A percentile compares a stretch with the other conserved stretches of the same genome.
phyloP scores from a whole-genome alignment of 148 eudicot species.

The Dysphania ambrosioides region DNA sequence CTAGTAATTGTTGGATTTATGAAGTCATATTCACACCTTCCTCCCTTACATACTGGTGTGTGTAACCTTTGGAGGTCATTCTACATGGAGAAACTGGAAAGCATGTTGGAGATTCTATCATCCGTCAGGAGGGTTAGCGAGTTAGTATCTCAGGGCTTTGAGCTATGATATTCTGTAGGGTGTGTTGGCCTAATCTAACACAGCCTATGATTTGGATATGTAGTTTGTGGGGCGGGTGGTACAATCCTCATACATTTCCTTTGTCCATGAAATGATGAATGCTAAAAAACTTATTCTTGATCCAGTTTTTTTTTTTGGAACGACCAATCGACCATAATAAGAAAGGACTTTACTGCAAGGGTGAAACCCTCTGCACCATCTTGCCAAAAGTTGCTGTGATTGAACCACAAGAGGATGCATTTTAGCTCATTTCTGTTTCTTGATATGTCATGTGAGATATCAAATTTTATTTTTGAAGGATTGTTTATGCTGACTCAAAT shows the following conservation, averaged over 20 bases:
- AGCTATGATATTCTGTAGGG: background rate
- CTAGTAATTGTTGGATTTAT: background rate
- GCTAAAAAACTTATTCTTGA: too few relatives aligned
- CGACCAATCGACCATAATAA: too few relatives aligned
- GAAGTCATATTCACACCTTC: constrained; percentile 1
- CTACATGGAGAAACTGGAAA: too few relatives aligned
- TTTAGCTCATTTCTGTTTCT: background rate
- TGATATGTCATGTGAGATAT: background rate
- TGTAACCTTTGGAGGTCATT: background rate
- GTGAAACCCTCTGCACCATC: too few relatives aligned
- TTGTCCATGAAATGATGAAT: too few relatives aligned
- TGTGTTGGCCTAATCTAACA: background rate
- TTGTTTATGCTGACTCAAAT: too few relatives aligned
- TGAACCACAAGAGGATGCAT: background rate
- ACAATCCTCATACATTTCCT: background rate
- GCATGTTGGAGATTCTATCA: background rate
- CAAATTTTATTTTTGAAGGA: background rate
- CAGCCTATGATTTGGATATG: background rate
- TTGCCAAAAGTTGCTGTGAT: too few relatives aligned
- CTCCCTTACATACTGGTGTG: background rate
- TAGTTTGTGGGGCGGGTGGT: background rate
- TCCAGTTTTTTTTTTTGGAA: too few relatives aligned
- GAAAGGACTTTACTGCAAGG: too few relatives aligned
- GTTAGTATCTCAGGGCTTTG: background rate
- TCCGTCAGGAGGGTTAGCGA: background rate